Conservation (phyloP, 1,284 basidiomycete genomes). For the Sphagnurus paluster region DNA sequence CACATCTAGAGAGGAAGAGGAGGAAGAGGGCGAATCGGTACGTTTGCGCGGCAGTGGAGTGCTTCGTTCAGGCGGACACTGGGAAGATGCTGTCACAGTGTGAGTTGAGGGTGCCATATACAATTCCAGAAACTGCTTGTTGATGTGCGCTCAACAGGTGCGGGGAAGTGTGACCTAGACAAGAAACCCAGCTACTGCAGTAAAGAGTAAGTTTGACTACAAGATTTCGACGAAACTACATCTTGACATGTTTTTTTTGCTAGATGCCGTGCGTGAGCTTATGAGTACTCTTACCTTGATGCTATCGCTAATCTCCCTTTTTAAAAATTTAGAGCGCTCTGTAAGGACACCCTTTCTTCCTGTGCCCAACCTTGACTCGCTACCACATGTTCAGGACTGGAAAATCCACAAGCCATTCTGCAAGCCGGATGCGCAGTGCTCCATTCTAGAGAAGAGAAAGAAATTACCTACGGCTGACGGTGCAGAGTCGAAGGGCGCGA, state of each 20-base stretch:
- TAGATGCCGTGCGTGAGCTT: slow-evolving; percentile 16
- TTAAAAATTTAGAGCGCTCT: slow-evolving; percentile 7
- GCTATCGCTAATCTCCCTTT: background rate
- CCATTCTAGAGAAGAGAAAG: slow-evolving; percentile 27
- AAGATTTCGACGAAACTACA: too few species aligned
- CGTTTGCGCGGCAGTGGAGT: slow-evolving; percentile 28
- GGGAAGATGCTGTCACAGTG: slow-evolving; percentile 27
- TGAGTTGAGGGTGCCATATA: slow-evolving; percentile 9
- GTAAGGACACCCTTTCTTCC: slow-evolving; percentile 1
- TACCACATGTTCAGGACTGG: slow-evolving; percentile 26
- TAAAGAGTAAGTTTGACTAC: slow-evolving; percentile 23
- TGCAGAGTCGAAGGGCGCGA: slow-evolving; percentile 10
- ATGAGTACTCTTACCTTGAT: too few species aligned
- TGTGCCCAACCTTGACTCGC: background rate
- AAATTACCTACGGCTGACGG: background rate
- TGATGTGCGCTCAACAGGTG: slow-evolving; percentile 20
- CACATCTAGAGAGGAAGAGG: too few species aligned
- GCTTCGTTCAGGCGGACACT: slow-evolving; percentile 27
- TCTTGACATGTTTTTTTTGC: too few species aligned
- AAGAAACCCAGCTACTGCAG: slow-evolving; percentile 35
- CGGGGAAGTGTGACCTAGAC: slow-evolving; percentile 31
- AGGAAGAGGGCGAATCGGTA: slow-evolving; percentile 29
- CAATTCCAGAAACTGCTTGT: too few species aligned
- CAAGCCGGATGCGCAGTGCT: slow-evolving; percentile 30
- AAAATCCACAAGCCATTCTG: slow-evolving; percentile 23